Base-by-base conservation (phyloP, 2,329 filamentous ascomycete species). In the Sporothrix schenckii region DNA sequence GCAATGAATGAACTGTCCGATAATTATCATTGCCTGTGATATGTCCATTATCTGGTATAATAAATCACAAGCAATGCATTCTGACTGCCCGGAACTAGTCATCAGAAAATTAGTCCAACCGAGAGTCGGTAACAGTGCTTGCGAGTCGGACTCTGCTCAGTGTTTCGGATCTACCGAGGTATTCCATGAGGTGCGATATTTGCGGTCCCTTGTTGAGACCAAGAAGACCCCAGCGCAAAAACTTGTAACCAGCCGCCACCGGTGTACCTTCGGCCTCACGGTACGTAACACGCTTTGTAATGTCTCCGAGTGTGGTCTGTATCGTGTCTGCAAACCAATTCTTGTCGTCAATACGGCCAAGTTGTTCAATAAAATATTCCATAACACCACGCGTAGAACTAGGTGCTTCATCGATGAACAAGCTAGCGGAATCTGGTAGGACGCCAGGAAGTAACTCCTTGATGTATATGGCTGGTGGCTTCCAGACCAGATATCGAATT, bases 201-300 rank as follows among this genome's bases (percentile, higher is more conserved):
- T 76, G 72, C 13, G 76, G 72, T 0, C 78, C 78, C 19, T 75
- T 58, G 27, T 72, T 71, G 16, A 73, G 70, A 5, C 72, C 76
- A 2, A 77, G 41, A n/a, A 80, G 72, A 7, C 75, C 77, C 77
- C 78, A 78, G 1, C 79, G 74, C 24, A 79, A 61, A 19, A 76
- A 72, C 27, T 73, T 76, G 70, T 75, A 79, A 14, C 76, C 75
- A 0, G 65, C 72, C 6, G 71, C 63, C 4, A 54, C 50, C 14
- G 70, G 56, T 6, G 53, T 2, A n/a, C 63, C 50, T 7, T 61
- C 65, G 14, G 49, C 41, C 1, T 70, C 56, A 10, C 52, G 52
- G 50, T 50, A 58, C 7, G 24, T 34, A 3, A 73, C 60, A 9
- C 19, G 14, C 68, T 73, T 70, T 1, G 70, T 66, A 11, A 67